Conservation (phyloP, 495 filamentous ascomycete genomes). For the Neurospora sp. region DNA sequence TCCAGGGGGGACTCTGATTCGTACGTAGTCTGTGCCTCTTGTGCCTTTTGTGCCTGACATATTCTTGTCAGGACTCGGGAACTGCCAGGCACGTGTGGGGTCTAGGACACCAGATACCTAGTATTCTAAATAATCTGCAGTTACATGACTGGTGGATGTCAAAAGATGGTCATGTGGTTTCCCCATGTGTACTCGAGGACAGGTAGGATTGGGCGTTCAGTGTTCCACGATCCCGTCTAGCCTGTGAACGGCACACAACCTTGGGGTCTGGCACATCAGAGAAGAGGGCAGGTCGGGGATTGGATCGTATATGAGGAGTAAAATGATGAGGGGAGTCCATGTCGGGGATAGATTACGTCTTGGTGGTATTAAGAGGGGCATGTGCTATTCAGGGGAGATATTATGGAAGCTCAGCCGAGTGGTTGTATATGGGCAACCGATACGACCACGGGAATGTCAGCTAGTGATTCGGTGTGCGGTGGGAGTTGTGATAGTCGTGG, state of each 20-base stretch:
- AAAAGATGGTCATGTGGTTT: neutral
- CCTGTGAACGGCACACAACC: neutral
- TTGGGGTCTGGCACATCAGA: neutral
- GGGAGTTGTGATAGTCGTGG: neutral
- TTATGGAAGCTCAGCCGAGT: neutral
- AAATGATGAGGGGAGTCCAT: no score
- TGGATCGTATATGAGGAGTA: neutral
- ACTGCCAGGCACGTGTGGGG: neutral
- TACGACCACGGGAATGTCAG: neutral
- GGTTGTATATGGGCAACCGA: neutral
- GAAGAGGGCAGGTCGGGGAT: neutral
- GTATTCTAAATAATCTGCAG: no score
- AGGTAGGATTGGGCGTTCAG: neutral
- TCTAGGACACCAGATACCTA: neutral
- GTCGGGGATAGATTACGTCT: neutral
- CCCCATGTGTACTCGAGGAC: neutral
- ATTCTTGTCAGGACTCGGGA: neutral
- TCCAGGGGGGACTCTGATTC: neutral
- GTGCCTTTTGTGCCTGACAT: neutral
- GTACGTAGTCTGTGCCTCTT: neutral
- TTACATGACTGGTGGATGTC: neutral
- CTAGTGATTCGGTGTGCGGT: neutral
- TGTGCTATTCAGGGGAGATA: neutral
- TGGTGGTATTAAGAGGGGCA: neutral
- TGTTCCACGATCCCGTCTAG: neutral